Conservation (phyloP, 1,139 yeast genomes). For the Eremothecium sinecaudum region DNA sequence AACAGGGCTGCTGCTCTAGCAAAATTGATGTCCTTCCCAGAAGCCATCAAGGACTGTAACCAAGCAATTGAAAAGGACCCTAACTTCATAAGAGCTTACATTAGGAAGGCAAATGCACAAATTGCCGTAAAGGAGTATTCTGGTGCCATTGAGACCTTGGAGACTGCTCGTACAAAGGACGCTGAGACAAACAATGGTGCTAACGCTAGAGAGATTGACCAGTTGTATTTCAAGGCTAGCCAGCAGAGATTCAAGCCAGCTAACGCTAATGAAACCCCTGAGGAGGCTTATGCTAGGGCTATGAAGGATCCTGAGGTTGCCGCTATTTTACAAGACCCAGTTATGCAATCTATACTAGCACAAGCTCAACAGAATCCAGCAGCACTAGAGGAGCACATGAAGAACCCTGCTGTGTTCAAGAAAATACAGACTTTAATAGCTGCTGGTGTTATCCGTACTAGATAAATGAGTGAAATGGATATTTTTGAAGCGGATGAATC, state of each 20-base stretch:
- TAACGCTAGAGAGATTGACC: conserved; percentile 67
- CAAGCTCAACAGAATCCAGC: conserved; percentile 97
- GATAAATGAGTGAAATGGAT: conserved; percentile 45
- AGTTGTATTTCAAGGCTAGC: conserved; percentile 67
- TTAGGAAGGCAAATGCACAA: conserved; percentile 93
- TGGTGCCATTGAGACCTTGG: conserved; percentile 72
- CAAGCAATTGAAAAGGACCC: conserved; percentile 84
- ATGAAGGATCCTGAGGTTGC: conserved; percentile 91
- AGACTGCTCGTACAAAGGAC: conserved; percentile 68
- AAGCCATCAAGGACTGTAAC: conserved; percentile 88
- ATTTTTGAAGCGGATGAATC: no score
- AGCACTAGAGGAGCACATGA: conserved; percentile 95
- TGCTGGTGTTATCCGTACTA: conserved; percentile 93
- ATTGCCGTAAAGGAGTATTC: conserved; percentile 84
- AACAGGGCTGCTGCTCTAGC: conserved; percentile 97
- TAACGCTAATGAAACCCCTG: conserved; percentile 85
- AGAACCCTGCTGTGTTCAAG: conserved; percentile 83
- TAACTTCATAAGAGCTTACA: conserved; percentile 82
- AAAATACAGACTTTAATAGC: conserved; percentile 88
- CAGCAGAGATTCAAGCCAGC: conserved; percentile 66
- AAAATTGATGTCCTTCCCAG: conserved; percentile 94
- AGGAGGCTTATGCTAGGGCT: conserved; percentile 86
- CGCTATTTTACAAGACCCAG: conserved; percentile 86
- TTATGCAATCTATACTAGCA: conserved; percentile 88
- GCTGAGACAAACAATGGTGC: conserved; percentile 52